Evolutionary conservation across 176 grass and related monocot species (phyloP).

Genomic region (Oryza meridionalis): DNA sequence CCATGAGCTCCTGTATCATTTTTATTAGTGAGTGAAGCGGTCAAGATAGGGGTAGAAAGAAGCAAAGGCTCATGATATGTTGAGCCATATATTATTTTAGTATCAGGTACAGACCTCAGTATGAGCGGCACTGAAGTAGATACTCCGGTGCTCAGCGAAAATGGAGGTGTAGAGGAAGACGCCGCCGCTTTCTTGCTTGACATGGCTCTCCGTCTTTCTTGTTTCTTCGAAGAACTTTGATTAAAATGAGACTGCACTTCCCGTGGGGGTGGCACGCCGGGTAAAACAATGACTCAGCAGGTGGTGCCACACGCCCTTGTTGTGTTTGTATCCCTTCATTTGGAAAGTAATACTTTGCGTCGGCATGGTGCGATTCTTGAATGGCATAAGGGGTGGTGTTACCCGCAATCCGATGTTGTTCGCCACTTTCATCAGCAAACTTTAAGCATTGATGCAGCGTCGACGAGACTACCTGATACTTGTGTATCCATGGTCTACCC

Average conservation of each 20-base stretch:
- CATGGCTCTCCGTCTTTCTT: too few relatives aligned
- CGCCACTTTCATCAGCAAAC: neutral
- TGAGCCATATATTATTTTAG: too few relatives aligned
- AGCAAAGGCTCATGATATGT: too few relatives aligned
- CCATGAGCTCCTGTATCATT: too few relatives aligned
- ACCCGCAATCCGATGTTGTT: neutral
- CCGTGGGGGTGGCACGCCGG: rapidly evolving
- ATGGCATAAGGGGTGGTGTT: neutral
- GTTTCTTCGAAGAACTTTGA: neutral
- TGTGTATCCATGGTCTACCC: neutral
- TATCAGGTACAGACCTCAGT: too few relatives aligned
- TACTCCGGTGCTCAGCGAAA: too few relatives aligned
- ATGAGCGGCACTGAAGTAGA: too few relatives aligned
- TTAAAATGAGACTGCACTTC: neutral
- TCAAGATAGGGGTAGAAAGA: too few relatives aligned
- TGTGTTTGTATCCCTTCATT: rapidly evolving
- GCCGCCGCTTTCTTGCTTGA: too few relatives aligned
- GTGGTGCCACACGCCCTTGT: rapidly evolving
- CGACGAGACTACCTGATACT: neutral
- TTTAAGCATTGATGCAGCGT: neutral
- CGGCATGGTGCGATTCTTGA: neutral
- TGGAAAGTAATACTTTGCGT: constrained; percentile 6
- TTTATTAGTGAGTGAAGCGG: too few relatives aligned
- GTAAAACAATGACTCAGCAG: neutral
- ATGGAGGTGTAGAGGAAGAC: too few relatives aligned